Conservation (phyloP, 371 early-diverging fungal genomes). For the Mucor plumbeus region DNA sequence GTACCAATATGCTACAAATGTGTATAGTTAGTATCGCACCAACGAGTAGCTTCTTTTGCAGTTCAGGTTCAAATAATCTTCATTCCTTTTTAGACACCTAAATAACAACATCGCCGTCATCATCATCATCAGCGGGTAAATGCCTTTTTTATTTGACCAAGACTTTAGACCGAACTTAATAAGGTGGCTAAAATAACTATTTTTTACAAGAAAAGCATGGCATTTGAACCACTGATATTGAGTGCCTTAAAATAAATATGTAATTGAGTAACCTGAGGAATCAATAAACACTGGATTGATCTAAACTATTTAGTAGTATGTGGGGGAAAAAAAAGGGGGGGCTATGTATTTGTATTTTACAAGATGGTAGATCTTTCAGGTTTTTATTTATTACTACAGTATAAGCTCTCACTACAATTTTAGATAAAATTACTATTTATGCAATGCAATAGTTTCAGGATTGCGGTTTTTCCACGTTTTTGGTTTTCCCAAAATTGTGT, state of each 20-base stretch:
- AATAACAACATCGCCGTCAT: neutral
- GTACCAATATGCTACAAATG: neutral
- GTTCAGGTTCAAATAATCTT: neutral
- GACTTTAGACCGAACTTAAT: neutral
- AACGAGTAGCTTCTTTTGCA: too few species aligned
- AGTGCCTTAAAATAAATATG: neutral
- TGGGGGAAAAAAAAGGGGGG: neutral
- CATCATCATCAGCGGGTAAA: neutral
- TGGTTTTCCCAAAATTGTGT: neutral
- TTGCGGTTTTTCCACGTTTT: neutral
- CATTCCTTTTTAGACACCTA: neutral
- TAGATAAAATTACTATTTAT: too few species aligned
- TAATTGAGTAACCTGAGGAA: slow-evolving; percentile 4
- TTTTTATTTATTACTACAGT: neutral
- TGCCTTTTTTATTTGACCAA: neutral
- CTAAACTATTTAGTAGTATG: neutral
- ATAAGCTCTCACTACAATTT: too few species aligned
- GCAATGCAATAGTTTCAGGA: neutral
- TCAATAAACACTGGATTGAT: slow-evolving; percentile 1
- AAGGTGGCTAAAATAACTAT: neutral
- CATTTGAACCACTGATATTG: neutral
- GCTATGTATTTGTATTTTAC: neutral
- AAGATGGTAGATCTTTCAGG: neutral
- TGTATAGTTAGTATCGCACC: neutral
- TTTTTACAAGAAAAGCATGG: too few species aligned